Evolutionary conservation across 257 asterid genomes (phyloP).

Genomic region (Solanum virginianum): DNA sequence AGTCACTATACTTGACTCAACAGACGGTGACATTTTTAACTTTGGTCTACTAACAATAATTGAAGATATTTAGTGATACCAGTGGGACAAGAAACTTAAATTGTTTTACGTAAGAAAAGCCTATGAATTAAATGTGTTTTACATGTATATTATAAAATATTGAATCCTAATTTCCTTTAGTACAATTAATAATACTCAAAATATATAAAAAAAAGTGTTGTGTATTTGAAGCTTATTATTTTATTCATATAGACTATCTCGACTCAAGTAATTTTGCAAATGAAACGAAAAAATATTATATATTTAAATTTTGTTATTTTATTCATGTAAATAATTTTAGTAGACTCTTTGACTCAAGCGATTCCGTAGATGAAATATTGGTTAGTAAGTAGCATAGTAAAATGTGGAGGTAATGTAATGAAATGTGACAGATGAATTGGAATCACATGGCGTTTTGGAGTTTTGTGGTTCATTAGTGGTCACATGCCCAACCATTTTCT

Average conservation of each 20-base stretch:
- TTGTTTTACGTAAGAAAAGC: not conserved
- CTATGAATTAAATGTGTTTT: not conserved
- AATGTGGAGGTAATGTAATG: not conserved
- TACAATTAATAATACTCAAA: no score
- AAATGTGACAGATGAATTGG: not conserved
- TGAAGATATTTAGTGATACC: not conserved
- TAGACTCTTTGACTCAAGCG: not conserved
- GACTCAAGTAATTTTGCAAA: not conserved
- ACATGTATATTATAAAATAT: no score
- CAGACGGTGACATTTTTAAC: not conserved
- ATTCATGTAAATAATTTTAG: not conserved
- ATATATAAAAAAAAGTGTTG: not conserved
- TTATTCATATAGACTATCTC: not conserved
- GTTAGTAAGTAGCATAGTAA: not conserved
- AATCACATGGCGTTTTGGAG: not conserved
- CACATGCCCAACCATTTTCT: not conserved
- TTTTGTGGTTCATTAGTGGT: not conserved
- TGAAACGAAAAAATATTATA: accelerated
- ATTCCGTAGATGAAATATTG: not conserved
- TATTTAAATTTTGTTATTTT: accelerated
- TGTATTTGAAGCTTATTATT: accelerated
- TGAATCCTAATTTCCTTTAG: not conserved
- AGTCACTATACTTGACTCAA: not conserved
- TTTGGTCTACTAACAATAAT: not conserved
- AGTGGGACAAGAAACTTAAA: not conserved